Conservation (phyloP, 108 stramenopile species). For the Fragilariopsis cylindrus region DNA sequence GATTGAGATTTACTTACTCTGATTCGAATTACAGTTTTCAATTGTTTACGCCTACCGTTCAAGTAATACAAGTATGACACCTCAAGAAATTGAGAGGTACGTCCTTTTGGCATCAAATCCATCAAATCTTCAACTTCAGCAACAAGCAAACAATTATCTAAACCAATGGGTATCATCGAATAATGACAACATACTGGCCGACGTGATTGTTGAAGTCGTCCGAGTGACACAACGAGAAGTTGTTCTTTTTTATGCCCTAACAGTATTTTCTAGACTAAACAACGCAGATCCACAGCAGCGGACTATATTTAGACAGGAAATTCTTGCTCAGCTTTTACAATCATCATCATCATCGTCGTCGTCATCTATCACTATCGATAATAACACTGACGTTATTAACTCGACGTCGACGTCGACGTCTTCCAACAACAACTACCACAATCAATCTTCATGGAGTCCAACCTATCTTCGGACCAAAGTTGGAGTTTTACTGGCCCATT, state of each 20-base stretch:
- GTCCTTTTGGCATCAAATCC: constrained; percentile 35
- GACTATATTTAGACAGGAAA: constrained; percentile 29
- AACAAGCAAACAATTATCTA: constrained; percentile 32
- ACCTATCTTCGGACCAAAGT: constrained; percentile 57
- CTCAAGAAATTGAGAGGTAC: constrained; percentile 36
- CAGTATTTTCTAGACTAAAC: constrained; percentile 38
- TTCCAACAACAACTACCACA: constrained; percentile 15
- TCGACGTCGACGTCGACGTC: background rate
- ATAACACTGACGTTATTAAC: background rate
- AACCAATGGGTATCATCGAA: constrained; percentile 32
- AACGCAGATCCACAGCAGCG: constrained; percentile 25
- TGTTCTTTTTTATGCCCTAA: constrained; percentile 51
- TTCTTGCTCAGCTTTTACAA: constrained; percentile 13
- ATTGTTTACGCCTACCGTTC: background rate
- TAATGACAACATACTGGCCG: constrained; percentile 16
- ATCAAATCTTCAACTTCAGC: constrained; percentile 27
- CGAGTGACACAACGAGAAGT: constrained; percentile 27
- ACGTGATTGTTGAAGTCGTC: constrained; percentile 22
- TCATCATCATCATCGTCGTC: background rate
- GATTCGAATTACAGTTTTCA: no score
- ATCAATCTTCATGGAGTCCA: constrained; percentile 34
- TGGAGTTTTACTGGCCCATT: constrained; percentile 50
- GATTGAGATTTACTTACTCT: no score
- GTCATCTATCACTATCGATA: background rate
- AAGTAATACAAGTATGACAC: constrained; percentile 20